These are phyloP conservation scores for Colletotrichum destructivum DNA, from an alignment of 2,329 filamentous ascomycete genomes.

Conservation along the genomic window DNA sequence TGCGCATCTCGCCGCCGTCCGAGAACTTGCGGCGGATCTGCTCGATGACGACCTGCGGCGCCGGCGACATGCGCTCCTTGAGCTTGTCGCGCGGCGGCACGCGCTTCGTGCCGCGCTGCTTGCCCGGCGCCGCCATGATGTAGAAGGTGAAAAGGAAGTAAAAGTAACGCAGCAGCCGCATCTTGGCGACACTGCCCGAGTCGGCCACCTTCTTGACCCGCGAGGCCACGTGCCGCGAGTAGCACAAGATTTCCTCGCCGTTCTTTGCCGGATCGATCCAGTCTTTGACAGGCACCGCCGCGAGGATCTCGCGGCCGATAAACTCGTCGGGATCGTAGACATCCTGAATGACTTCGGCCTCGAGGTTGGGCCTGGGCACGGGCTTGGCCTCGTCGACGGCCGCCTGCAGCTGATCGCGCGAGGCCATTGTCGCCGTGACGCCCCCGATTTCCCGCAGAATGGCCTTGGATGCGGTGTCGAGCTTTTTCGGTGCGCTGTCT, in stretches of 20 bases:
- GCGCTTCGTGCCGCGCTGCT: constrained; percentile 61
- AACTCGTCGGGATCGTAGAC: constrained; percentile 79
- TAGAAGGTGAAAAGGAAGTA: constrained; percentile 71
- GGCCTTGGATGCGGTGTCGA: constrained; percentile 69
- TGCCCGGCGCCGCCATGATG: constrained; percentile 61
- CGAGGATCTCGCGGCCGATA: constrained; percentile 78
- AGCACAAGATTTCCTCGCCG: constrained; percentile 69
- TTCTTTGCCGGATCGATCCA: constrained; percentile 80
- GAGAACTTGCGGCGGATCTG: constrained; percentile 80
- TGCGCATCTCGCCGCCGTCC: constrained; percentile 74
- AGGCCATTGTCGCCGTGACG: constrained; percentile 76
- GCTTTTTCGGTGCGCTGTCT: constrained; percentile 58
- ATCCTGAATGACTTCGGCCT: constrained; percentile 77
- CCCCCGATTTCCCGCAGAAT: constrained; percentile 76
- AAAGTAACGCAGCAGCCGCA: constrained; percentile 74
- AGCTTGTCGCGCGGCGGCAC: constrained; percentile 76
- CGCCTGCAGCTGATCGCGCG: constrained; percentile 75
- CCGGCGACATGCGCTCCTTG: constrained; percentile 67
- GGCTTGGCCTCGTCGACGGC: constrained; percentile 79
- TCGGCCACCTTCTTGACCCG: constrained; percentile 66
- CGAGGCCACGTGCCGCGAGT: constrained; percentile 76
- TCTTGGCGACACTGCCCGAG: constrained; percentile 63
- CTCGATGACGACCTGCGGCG: constrained; percentile 75
- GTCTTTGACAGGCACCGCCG: constrained; percentile 77
- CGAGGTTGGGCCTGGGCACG: constrained; percentile 78